These are phyloP conservation scores for Fomitopsis palustris DNA, from an alignment of 1,284 basidiomycete genomes.

Conservation along the genomic window DNA sequence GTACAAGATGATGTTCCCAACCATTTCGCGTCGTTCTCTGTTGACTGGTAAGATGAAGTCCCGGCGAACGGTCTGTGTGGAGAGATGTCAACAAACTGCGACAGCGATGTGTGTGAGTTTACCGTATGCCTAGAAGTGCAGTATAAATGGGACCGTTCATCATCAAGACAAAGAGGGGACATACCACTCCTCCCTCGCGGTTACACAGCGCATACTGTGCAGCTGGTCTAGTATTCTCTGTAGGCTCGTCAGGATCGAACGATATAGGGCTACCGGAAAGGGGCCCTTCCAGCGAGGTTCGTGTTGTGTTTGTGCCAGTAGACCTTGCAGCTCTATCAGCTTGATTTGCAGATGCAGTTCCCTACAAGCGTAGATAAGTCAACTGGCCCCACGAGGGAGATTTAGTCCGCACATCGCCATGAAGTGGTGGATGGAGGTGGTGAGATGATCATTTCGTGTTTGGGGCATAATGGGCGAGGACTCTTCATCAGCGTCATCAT, in stretches of 20 bases:
- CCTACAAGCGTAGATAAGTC: slow-evolving; percentile 42
- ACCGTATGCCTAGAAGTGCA: slow-evolving; percentile 57
- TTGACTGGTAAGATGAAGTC: slow-evolving; percentile 92
- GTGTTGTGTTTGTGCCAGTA: slow-evolving; percentile 86
- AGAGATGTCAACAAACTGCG: neutral
- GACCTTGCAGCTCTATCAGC: slow-evolving; percentile 76
- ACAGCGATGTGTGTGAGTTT: slow-evolving; percentile 2
- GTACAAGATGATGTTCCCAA: slow-evolving; percentile 90
- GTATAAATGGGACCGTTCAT: slow-evolving; percentile 6
- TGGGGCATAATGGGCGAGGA: slow-evolving; percentile 36
- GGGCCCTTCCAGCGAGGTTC: slow-evolving; percentile 95
- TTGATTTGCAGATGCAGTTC: slow-evolving; percentile 92
- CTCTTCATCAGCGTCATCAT: slow-evolving; percentile 29
- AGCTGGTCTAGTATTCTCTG: slow-evolving; percentile 89
- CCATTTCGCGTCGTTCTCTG: slow-evolving; percentile 85
- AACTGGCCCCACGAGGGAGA: neutral
- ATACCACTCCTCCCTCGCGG: slow-evolving; percentile 89
- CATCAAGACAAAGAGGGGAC: slow-evolving; percentile 22
- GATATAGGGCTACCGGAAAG: slow-evolving; percentile 81
- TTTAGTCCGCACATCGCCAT: slow-evolving; percentile 75
- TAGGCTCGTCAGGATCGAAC: slow-evolving; percentile 78
- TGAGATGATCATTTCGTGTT: slow-evolving; percentile 40
- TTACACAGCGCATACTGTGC: slow-evolving; percentile 95
- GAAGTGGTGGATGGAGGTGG: slow-evolving; percentile 74
- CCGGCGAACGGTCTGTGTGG: slow-evolving; percentile 60